phyloP scores from a whole-genome alignment of 2,329 filamentous ascomycete genomes.

The Ceratocystiopsis brevicomis region DNA sequence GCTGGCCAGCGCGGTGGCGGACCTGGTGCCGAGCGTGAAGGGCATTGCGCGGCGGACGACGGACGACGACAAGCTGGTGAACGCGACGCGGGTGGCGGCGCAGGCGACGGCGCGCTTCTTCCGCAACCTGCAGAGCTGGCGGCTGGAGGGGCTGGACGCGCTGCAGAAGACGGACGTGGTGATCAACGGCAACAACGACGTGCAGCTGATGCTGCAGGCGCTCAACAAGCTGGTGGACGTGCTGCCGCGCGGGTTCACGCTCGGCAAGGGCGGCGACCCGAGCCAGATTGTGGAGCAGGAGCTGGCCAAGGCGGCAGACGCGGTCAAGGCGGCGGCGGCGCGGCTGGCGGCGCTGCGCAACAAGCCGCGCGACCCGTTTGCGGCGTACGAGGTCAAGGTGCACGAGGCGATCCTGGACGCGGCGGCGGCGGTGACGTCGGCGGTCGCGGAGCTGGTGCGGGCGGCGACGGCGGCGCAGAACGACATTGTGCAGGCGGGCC shows the following conservation, averaged over 20 bases:
- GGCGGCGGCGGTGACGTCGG: constrained; percentile 79
- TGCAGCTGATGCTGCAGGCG: constrained; percentile 82
- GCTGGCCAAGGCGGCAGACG: constrained; percentile 81
- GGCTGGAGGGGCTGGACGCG: constrained; percentile 74
- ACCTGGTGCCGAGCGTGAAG: constrained; percentile 93
- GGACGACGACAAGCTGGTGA: constrained; percentile 85
- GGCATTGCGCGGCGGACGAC: constrained; percentile 82
- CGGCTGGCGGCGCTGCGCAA: constrained; percentile 83
- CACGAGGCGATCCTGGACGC: constrained; percentile 90
- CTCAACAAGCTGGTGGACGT: constrained; percentile 84
- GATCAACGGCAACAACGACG: constrained; percentile 92
- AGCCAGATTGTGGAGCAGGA: constrained; percentile 87
- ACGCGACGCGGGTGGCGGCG: constrained; percentile 66
- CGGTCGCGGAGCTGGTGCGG: constrained; percentile 86
- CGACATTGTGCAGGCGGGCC: constrained; percentile 88
- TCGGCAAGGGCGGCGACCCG: constrained; percentile 65
- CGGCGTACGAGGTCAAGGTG: constrained; percentile 89
- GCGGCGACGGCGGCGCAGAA: constrained; percentile 84
- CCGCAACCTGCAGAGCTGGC: constrained; percentile 81
- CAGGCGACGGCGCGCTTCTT: constrained; percentile 85
- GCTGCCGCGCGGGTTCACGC: constrained; percentile 77
- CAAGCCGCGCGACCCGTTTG: constrained; percentile 89
- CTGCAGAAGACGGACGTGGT: constrained; percentile 92
- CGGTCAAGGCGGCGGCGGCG: constrained; percentile 80
- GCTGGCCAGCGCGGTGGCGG: constrained; percentile 76